phyloP scores from a whole-genome alignment of 129 eudicot species.

The Sambucus nigra region DNA sequence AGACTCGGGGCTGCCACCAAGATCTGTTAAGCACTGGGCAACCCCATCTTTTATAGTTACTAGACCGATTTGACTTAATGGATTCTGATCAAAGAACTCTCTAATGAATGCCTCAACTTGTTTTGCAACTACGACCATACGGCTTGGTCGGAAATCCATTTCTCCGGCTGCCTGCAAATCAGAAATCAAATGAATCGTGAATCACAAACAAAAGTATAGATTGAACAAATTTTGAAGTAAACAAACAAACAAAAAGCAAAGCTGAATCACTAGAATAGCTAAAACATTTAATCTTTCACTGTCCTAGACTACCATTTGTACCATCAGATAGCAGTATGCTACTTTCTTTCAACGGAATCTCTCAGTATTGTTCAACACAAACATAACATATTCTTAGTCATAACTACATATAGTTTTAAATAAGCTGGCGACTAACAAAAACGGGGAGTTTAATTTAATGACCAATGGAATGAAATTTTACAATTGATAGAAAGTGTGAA shows the following conservation, averaged over 20 bases:
- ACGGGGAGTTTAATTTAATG: too few relatives aligned
- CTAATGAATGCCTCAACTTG: slow-evolving; percentile 89
- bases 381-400: too few relatives aligned
- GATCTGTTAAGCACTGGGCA: slow-evolving; percentile 78
- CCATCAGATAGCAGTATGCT: too few relatives aligned
- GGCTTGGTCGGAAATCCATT: slow-evolving; percentile 81
- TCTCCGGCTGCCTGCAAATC: slow-evolving; percentile 83
- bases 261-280: too few relatives aligned
- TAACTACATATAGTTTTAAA: too few relatives aligned
- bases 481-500: too few relatives aligned
- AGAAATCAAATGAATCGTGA: slow-evolving; percentile 9
- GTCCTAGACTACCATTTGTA: too few relatives aligned
- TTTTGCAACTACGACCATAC: slow-evolving; percentile 89
- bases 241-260: background rate
- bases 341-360: too few relatives aligned
- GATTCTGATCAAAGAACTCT: slow-evolving; percentile 96
- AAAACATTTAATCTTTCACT: too few relatives aligned
- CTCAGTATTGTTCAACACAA: too few relatives aligned
- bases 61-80: slow-evolving; percentile 83
- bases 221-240: background rate
- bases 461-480: too few relatives aligned
- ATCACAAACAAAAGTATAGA: background rate
- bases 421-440: too few relatives aligned
- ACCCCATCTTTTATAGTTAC: slow-evolving; percentile 80
- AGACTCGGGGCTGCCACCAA: slow-evolving; percentile 98